Evolutionary conservation across 176 grass and related monocot genomes (phyloP), one percentile per base, ranked within the genome.

Genomic region (Canna indica): DNA sequence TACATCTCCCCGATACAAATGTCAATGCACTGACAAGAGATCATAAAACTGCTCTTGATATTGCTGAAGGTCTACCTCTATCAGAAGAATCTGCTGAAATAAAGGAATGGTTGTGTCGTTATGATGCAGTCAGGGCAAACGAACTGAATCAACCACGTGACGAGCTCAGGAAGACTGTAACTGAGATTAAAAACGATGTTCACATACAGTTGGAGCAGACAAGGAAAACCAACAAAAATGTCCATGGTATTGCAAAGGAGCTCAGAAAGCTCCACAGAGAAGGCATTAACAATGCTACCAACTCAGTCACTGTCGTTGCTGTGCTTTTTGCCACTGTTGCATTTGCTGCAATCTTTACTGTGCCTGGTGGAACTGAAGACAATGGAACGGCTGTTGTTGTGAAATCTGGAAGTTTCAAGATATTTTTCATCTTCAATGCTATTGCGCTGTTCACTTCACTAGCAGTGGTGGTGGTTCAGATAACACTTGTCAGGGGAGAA

Each of bases 381-480:
- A 3, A 45, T 29, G 66, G 66, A 68, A 44, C 3, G 15, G 66
- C 66, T 45, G 25, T 68, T 4, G 66, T 28, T 29, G 66, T 46
- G 24, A 8, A 28, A 4, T 17, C 36, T 15, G 66, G 11, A 0
- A 28, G 38, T 5, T 68, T 68, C 66, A 68, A 45, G 39, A 26
- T 68, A 26, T 68, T 68, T 26, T 68, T 68, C 66, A 68, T 68
- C 18, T 68, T 68, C 39, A 68, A 68, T 44, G 66, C 66, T 17
- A 46, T 68, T 68, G 35, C 66, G 24, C 66, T 68, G n/a, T 68
- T 68, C 66, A 68, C 66, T 26, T 68, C 66, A 27, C 33, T 68
- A 13, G 66, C 66, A 14, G 66, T 68, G 66, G 66, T 68, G 66
- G 66, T 68, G 66, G 66, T 68, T 39, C 66, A 68, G 66, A 68